These are phyloP conservation scores for Limnomonas spitsbergensis DNA, from an alignment of 139 green algal species.

Conservation along the genomic window DNA sequence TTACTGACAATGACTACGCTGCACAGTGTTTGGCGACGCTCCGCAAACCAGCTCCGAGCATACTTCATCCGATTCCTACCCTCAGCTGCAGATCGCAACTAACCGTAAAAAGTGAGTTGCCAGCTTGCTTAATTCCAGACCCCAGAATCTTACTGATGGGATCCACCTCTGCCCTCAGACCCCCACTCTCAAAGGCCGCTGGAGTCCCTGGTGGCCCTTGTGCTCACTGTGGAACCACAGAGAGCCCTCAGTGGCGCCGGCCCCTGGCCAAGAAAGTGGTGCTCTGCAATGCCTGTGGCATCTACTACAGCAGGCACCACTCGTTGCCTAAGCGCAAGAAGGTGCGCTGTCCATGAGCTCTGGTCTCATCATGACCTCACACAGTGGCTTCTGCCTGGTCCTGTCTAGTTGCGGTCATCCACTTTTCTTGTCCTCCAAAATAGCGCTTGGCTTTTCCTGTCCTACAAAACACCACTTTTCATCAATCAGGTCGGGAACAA, in stretches of 20 bases:
- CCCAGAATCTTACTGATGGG: no score
- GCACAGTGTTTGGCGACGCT: no score
- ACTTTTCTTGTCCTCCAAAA: background rate
- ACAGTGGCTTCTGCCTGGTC: background rate
- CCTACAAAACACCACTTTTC: no score
- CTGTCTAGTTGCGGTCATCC: background rate
- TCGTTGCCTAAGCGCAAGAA: slow-evolving; percentile 31
- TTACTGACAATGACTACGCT: no score
- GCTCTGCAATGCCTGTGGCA: slow-evolving; percentile 43
- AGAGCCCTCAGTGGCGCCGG: slow-evolving; percentile 40
- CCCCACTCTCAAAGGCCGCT: background rate
- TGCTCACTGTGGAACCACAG: slow-evolving; percentile 26
- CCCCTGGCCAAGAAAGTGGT: slow-evolving; percentile 40
- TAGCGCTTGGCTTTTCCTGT: no score
- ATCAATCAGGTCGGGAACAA: no score
- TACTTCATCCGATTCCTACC: background rate
- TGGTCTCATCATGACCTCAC: no score
- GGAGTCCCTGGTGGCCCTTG: slow-evolving; percentile 28
- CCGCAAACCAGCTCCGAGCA: background rate
- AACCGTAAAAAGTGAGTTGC: no score
- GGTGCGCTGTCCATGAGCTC: no score
- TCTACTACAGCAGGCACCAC: slow-evolving; percentile 41
- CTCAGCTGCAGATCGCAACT: slow-evolving; percentile 6
- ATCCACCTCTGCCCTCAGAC: no score
- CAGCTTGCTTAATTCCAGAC: no score